phyloP scores from a whole-genome alignment of 2,329 filamentous ascomycete genomes.

The Laburnicola sp. region DNA sequence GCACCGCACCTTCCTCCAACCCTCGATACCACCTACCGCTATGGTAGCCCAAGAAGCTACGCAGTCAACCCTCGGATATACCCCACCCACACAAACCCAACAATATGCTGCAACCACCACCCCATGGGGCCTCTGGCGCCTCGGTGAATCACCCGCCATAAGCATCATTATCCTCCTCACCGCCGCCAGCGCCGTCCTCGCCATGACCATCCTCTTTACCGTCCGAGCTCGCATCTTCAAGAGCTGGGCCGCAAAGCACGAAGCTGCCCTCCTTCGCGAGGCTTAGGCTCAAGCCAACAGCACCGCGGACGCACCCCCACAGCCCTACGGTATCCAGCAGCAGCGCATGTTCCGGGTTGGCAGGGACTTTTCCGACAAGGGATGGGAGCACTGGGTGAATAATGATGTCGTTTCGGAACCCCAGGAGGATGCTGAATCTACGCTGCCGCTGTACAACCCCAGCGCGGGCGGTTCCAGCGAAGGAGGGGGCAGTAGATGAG shows the following conservation, averaged over 20 bases:
- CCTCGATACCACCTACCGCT: too few relatives aligned
- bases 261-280: neutral
- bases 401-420: neutral
- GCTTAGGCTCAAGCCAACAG: neutral
- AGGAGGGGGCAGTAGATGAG: neutral
- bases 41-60: too few relatives aligned
- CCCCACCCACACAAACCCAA: too few relatives aligned
- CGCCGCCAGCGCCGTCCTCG: slow-evolving; percentile 16
- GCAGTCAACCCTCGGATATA: too few relatives aligned
- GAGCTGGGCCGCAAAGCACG: too few relatives aligned
- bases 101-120: too few relatives aligned
- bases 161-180: neutral
- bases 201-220: slow-evolving; percentile 1
- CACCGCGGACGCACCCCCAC: neutral
- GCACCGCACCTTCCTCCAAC: too few relatives aligned
- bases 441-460: slow-evolving; percentile 1
- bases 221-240: neutral
- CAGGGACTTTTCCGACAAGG: neutral
- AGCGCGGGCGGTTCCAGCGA: neutral
- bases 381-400: neutral
- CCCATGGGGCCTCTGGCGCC: too few relatives aligned
- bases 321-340: neutral
- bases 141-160: too few relatives aligned
- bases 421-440: neutral
- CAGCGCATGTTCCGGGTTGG: neutral